Evolutionary conservation across 176 grass and related monocot species (phyloP), one percentile per base, ranked within the genome.

Genomic region (Zoysia japonica): DNA sequence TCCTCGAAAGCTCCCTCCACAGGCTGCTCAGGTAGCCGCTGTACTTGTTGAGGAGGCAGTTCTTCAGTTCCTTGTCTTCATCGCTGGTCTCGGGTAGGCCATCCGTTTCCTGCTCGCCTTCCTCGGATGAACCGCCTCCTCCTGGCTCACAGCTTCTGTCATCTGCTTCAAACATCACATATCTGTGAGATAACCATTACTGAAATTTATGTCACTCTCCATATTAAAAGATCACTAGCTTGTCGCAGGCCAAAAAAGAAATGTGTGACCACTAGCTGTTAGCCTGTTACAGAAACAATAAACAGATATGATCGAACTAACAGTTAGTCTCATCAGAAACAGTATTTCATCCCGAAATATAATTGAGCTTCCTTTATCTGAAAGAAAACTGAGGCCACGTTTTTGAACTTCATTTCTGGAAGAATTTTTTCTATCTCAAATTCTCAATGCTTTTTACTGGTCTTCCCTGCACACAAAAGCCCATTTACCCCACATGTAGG

Each of bases 21-120:
- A 97, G 90, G 86, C 81, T 87, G 81, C 86, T 87, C 71, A 97
- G 78, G 79, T 93, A 97, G 45, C 91, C 94, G 12, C 94, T 93
- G 64, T 91, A 97, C 82, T 97, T 97, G 81, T 89, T 93, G 52
- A 97, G 67, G 42, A 97, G 91, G 47, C 81, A 82, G 43, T 85
- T 84, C 84, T 97, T 93, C 10, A 97, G 81, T 74, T 97, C 94
- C 57, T 81, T 89, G 66, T 93, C 88, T 47, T 91, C 93, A 3
- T 44, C 79, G 37, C 47, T 64, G 20, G 88, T 65, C 65, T 74
- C 84, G 0, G 80, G 53, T 17, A 77, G 49, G 47, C 76, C 51
- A 42, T 75, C 78, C 49, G 80, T 37, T 72, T 87, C 83, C 49
- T 82, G 87, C 47, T 93, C 85, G 17, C 90, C 90, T 17, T 93